A percentile compares a stretch with the other conserved stretches of the same genome.
These are phyloP conservation scores for Chaetothyriales sp. DNA, from an alignment of 2,329 filamentous ascomycete genomes.

Conservation along the genomic window DNA sequence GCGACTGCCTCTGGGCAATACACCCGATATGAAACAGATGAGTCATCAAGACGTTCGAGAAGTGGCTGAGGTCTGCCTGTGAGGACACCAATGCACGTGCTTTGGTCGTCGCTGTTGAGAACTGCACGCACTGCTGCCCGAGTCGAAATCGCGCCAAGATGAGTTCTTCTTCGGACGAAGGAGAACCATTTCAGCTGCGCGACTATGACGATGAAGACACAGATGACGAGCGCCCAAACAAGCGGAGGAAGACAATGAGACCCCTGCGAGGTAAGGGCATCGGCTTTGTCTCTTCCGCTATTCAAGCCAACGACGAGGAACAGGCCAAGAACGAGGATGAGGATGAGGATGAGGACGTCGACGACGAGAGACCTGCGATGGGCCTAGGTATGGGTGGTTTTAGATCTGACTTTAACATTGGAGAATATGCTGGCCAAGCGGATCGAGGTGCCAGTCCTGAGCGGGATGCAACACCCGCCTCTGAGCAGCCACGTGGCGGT, in stretches of 20 bases:
- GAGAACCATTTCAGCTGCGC: slow-evolving; percentile 16
- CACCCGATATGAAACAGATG: neutral
- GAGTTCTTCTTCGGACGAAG: slow-evolving; percentile 19
- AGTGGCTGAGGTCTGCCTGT: neutral
- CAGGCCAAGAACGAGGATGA: slow-evolving; percentile 11
- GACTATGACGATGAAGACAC: slow-evolving; percentile 18
- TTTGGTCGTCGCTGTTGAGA: neutral
- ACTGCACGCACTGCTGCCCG: too few species aligned
- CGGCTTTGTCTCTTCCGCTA: slow-evolving; percentile 15
- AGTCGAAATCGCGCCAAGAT: slow-evolving; percentile 2
- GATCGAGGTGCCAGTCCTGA: slow-evolving; percentile 2
- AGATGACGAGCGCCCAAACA: slow-evolving; percentile 17
- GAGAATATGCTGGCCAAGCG: slow-evolving; percentile 14
- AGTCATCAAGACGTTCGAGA: neutral
- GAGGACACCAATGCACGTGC: too few species aligned
- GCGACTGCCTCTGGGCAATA: neutral
- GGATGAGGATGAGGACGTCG: slow-evolving; percentile 14
- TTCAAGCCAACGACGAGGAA: slow-evolving; percentile 7
- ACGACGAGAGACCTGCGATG: slow-evolving; percentile 17
- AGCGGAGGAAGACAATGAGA: slow-evolving; percentile 16
- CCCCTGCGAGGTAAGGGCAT: slow-evolving; percentile 15
- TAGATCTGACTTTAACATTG: slow-evolving; percentile 16
- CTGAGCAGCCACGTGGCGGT: slow-evolving; percentile 1
- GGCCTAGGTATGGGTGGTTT: slow-evolving; percentile 11
- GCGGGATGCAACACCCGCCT: slow-evolving; percentile 7